Base-by-base conservation (phyloP, 2,329 filamentous ascomycete species). In the Cytospora paraplurivora region DNA sequence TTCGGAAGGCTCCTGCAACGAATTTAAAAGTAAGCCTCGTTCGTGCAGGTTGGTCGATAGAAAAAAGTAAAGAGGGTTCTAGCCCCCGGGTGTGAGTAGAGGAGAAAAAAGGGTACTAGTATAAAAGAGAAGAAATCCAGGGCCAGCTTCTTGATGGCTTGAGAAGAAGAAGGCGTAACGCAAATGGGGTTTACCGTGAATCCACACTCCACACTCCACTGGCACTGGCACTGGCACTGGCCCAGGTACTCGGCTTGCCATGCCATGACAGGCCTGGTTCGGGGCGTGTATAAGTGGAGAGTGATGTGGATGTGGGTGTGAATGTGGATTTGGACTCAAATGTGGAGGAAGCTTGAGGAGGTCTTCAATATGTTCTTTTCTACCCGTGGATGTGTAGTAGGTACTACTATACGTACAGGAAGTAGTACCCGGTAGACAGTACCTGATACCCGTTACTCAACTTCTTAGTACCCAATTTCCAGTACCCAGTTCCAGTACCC, bases 71-170 rank as follows among this genome's bases (percentile, higher is more conserved):
- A 58, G 38, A 33, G 55, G 33, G 27, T 27, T 56, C 59, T 62
- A 60, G 60, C 41, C 63, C 63, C 53, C 35, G 49, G 60, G 53
- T 49, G 52, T 59, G 33, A n/a, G 56, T 56, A 52, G 60, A 62
- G 60, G 52, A 65, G 35, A 52, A 27, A 27, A 53, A 58, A 44
- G 63, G 54, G 55, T 65, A 62, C 55, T 65, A 63, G 63, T 65
- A 65, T 63, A 51, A 56, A 35, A 54, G 60, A 55, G 60, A 55
- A 10, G 63, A 32, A 59, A 33, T 47, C 44, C 63, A 21, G 38
- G 47, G 59, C 51, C 59, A 58, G 56, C 62, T 56, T 54, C 38
- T 58, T 21, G 34, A 57, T 44, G 34, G 47, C 41, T 55, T 37
- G 51, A 21, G 50, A n/a, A 49, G 44, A 57, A 53, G 51, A 37